Evolutionary conservation across 1,139 yeast species (phyloP), one percentile per base, ranked within the genome.

Genomic region (Kodamaea sp.): DNA sequence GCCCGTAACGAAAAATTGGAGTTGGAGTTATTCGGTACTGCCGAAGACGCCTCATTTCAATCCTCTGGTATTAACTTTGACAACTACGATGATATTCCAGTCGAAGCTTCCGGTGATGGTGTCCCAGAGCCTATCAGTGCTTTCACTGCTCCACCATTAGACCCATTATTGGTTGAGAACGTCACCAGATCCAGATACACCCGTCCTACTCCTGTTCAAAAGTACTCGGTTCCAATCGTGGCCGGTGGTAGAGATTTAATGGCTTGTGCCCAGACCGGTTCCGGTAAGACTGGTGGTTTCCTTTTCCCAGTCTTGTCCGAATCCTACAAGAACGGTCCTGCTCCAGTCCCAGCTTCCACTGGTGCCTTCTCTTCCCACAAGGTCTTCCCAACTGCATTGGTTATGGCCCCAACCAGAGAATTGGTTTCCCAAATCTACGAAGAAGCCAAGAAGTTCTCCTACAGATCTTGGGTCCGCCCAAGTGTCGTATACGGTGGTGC

Each of bases 231-330:
- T 50, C 98, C 99, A 47, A 92, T 94, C 55, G 96, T 94, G 50
- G 89, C 95, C 42, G 81, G 74, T 35, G 95, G 96, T 55, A 83
- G 98, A 73, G 99, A 92, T 69, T 81, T 92, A 70, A 92, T 92
- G 98, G 98, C 98, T 29, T 92, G 98, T 82, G 98, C 98, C 46
- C 98, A 92, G 75, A 92, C 98, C 53, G 97, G 94, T 86, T 90
- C 97, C 39, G 99, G 99, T 79, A 92, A 92, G 75, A 92, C 99
- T 61, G 97, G 98, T 76, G 99, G 98, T 49, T 92, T 92, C 78
- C 76, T 92, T 60, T 92, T 92, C 86, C 99, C 99, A 48, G 96
- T 94, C 41, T 77, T 92, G 53, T 85, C 96, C 30, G 92, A 90
- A 70, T 86, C 95, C 43, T 92, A 83, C 70, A 71, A 78, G 63